phyloP scores from a whole-genome alignment of 1,284 basidiomycete genomes.

The Taiwanofungus camphoratus region DNA sequence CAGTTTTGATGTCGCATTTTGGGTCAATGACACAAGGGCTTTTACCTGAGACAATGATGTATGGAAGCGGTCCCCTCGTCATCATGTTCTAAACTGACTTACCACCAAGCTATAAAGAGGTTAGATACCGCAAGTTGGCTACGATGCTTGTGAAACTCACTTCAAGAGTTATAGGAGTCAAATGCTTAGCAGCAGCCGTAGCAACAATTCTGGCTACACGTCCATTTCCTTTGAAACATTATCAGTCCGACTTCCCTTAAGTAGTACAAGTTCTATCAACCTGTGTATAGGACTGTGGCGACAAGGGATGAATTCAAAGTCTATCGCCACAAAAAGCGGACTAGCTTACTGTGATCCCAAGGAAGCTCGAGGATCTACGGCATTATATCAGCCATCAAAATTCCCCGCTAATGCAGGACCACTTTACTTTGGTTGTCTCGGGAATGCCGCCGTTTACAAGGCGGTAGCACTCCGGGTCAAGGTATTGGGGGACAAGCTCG shows the following conservation, averaged over 20 bases:
- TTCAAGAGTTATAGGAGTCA: slow-evolving; percentile 55
- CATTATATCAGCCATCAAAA: not conserved
- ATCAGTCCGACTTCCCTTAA: too few relatives aligned
- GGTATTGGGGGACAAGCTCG: slow-evolving; percentile 74
- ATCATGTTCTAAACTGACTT: too few relatives aligned
- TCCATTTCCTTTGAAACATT: slow-evolving; percentile 44
- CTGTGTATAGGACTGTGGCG: slow-evolving; percentile 51
- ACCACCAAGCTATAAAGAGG: not conserved
- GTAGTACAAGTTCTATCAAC: slow-evolving; percentile 20
- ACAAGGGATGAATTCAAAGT: not conserved
- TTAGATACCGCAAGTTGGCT: not conserved
- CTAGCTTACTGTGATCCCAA: slow-evolving; percentile 76
- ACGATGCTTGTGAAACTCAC: not conserved
- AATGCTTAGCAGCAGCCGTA: slow-evolving; percentile 74
- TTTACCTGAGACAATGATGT: slow-evolving; percentile 54
- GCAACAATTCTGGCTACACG: slow-evolving; percentile 75
- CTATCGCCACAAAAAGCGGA: not conserved
- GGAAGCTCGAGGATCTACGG: slow-evolving; percentile 62
- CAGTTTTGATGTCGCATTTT: slow-evolving; percentile 51
- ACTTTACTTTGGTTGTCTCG: slow-evolving; percentile 59
- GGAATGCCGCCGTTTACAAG: slow-evolving; percentile 73
- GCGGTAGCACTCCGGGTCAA: slow-evolving; percentile 65
- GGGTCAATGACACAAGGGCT: slow-evolving; percentile 80
- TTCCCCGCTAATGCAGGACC: not conserved
- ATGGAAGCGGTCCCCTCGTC: not conserved